Conservation (phyloP, 2,329 filamentous ascomycete genomes). For the Aspergillus brasiliensis region DNA sequence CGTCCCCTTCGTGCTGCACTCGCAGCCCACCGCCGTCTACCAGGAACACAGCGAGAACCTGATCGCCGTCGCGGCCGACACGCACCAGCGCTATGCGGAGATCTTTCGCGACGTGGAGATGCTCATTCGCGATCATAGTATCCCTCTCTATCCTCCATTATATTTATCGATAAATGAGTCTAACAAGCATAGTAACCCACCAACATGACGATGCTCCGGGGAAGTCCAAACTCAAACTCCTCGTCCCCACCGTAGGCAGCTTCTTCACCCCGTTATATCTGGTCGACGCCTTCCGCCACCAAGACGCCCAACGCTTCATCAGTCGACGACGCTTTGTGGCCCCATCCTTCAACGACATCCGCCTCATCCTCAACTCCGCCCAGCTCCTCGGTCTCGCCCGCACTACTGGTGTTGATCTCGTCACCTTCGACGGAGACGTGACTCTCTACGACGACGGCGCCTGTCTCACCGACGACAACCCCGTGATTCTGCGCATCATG, state of each 20-base stretch:
- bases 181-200: conserved; percentile 61
- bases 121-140: conserved; percentile 90
- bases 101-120: conserved; percentile 92
- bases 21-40: conserved; percentile 86
- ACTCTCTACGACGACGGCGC: conserved; percentile 92
- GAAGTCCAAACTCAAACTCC: conserved; percentile 86
- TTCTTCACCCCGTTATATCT: conserved; percentile 90
- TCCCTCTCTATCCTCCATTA: conserved; percentile 11
- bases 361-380: conserved; percentile 89
- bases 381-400: conserved; percentile 89
- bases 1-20: conserved; percentile 94
- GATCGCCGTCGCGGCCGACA: conserved; percentile 72
- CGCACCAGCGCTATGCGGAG: conserved; percentile 87
- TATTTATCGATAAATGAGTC: conserved; percentile 2
- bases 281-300: conserved; percentile 87
- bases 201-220: conserved; percentile 65
- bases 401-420: conserved; percentile 71
- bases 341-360: conserved; percentile 95
- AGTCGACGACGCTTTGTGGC: conserved; percentile 90
- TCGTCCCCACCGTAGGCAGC: conserved; percentile 86
- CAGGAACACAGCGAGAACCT: conserved; percentile 67
- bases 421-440: conserved; percentile 97
- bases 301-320: conserved; percentile 83
- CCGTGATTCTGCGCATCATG: conserved; percentile 69
- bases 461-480: conserved; percentile 72